Evolutionary conservation across 176 grass and related monocot genomes (phyloP), one percentile per base, ranked within the genome.

Genomic region (Ampelocalamus luodianensis): DNA sequence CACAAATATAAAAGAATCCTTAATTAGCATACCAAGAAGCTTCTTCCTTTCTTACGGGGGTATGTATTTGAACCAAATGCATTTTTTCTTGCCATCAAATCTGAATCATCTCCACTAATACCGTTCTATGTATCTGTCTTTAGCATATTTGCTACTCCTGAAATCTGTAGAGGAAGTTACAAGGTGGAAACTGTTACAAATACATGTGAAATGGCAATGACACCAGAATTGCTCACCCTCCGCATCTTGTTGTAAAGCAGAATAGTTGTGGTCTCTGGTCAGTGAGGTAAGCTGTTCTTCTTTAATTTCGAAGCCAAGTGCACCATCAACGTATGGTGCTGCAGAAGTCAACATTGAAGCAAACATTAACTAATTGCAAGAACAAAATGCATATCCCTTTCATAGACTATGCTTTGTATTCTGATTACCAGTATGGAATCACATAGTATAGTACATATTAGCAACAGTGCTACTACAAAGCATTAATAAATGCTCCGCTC

Each of bases 11-110:
- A 79, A 8, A 65, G 8, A 65, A 61, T 39, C 10, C 16, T n/a
- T n/a, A n/a, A n/a, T 72, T 6, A 72, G 10, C 87, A 51, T 88
- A 98, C 96, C 83, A 86, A 75, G 77, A 94, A 95, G 79, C 78
- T 93, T 87, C 61, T 94, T 70, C 96, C 93, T 90, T 98, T 90
- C 70, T 98, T 98, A 71, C 91, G 91, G 32, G 96, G 96, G 60
- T 98, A 98, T 50, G 93, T 98, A 70, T 98, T 98, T 4, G 88
- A 65, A 4, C 96, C 93, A 81, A 98, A 95, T 55, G 77, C 77
- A 83, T 84, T 88, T 85, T 12, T 46, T 74, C 96, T 93, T 26
- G 62, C 83, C 24, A 38, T 73, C 77, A 98, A 51, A 80, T 98
- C 93, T 8, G 83, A 42, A 12, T 95, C 91, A 27, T 92, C 88